Evolutionary conservation across 2,329 filamentous ascomycete genomes (phyloP), one percentile per base, ranked within the genome.

Genomic region (Fusarium sp.): DNA sequence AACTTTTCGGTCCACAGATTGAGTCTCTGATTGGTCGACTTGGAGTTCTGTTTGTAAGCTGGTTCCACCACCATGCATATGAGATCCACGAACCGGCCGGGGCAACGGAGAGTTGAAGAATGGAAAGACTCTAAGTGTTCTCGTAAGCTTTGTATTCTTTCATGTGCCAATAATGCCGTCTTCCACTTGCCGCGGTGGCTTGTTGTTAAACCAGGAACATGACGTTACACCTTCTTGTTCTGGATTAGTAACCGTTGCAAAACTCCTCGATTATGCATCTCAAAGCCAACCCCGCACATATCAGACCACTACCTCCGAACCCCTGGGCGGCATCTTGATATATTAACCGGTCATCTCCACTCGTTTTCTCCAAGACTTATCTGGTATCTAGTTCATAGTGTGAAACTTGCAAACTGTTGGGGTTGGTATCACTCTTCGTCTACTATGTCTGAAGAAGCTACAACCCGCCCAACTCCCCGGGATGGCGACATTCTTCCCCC

Each of bases 401-500:
- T 2, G 7, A 47, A 4, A 25, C 22, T 5, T 25, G 1, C 22
- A 10, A 3, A 5, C 8, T 25, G 4, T 25, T 17, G 10, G 22
- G 15, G 2, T 7, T 4, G 2, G 11, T 3, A 10, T 17, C 17
- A 52, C 3, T 1, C 1, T 52, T 30, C 4, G 14, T 11, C 4
- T 22, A 40, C 6, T 22, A 58, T 58, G 54, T 27, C 33, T n/a
- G 6, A 30, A 2, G 4, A 58, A 11, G 22, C 11, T 3, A 52
- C 27, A 14, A 27, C 6, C 33, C 33, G 15, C 20, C 4, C 27
- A 14, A 27, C 6, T 22, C 33, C 9, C 20, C 4, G 25, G 20
- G 20, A 20, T 9, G 20, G 32, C 8, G 22, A 37, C 9, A 20
- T 58, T 38, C 54, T 58, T 4, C 54, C 54, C 20, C 54, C 76